These are phyloP conservation scores for Microcyclosporella mali DNA, from an alignment of 2,329 filamentous ascomycete species.

Conservation along the genomic window DNA sequence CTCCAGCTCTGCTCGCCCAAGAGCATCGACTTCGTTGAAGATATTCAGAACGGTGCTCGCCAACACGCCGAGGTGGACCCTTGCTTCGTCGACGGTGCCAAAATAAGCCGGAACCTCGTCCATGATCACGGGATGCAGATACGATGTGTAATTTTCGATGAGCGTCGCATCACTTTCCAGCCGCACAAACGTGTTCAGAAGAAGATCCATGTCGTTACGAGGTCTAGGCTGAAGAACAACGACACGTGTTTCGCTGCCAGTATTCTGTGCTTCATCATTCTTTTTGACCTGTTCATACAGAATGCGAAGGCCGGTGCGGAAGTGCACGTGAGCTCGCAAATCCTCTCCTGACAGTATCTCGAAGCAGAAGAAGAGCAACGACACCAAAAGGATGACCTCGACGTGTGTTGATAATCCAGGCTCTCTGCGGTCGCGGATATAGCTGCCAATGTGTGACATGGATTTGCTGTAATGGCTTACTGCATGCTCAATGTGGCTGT, in stretches of 20 bases:
- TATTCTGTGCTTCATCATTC: too few relatives aligned
- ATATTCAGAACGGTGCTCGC: conserved; percentile 8
- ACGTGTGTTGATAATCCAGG: conserved; percentile 7
- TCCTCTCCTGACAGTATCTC: conserved; percentile 12
- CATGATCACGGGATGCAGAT: conserved; percentile 9
- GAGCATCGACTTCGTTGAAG: conserved; percentile 10
- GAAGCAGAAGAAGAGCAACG: conserved; percentile 16
- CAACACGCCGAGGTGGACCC: conserved; percentile 13
- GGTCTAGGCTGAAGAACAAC: conserved; percentile 8
- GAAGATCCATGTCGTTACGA: conserved; percentile 10
- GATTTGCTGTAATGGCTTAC: conserved; percentile 14
- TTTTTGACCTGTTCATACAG: conserved; percentile 10
- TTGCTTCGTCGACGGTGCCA: conserved; percentile 11
- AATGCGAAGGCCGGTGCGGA: conserved; percentile 13
- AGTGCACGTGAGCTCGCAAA: conserved; percentile 9
- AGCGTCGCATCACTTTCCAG: conserved; percentile 13
- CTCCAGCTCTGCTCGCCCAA: conserved; percentile 7
- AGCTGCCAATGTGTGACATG: conserved; percentile 8
- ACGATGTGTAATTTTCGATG: conserved; percentile 13
- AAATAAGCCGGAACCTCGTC: conserved; percentile 11
- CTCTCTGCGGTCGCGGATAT: too few relatives aligned
- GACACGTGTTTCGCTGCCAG: too few relatives aligned
- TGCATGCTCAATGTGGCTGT: conserved; percentile 8
- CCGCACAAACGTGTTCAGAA: conserved; percentile 13
- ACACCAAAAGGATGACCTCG: conserved; percentile 13